A percentile compares a stretch with the other conserved stretches of the same genome.
Evolutionary conservation across 2,329 filamentous ascomycete genomes (phyloP).

Genomic region (Talaromyces sp.): DNA sequence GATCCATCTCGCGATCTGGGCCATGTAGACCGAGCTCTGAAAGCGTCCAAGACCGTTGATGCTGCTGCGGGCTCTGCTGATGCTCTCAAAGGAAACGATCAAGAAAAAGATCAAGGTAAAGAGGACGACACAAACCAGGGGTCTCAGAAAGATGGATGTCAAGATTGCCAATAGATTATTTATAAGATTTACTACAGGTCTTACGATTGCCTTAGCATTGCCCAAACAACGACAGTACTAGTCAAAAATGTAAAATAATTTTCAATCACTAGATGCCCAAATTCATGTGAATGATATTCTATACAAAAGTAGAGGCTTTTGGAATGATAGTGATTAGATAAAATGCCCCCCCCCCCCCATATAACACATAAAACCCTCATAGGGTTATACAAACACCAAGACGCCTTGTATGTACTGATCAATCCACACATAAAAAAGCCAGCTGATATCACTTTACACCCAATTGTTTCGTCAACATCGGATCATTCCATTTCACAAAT

Average conservation of each 20-base stretch:
- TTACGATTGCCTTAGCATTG: too few relatives aligned
- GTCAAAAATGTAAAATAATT: neutral
- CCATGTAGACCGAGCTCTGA: constrained; percentile 61
- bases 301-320: neutral
- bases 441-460: neutral
- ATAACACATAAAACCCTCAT: neutral
- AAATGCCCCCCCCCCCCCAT: neutral
- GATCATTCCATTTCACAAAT: neutral
- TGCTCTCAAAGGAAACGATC: neutral
- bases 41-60: constrained; percentile 2
- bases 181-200: neutral
- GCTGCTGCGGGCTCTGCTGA: neutral
- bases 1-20: constrained; percentile 73
- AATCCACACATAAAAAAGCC: neutral
- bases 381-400: neutral
- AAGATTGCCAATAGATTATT: constrained; percentile 20
- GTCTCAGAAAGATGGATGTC: constrained; percentile 12
- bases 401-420: neutral
- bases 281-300: neutral
- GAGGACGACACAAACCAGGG: neutral
- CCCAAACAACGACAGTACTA: neutral
- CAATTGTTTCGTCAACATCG: neutral
- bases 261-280: neutral
- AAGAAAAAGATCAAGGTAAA: constrained; percentile 11
- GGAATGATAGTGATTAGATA: neutral